Conservation (phyloP, 805 yeast species). For the Debaryomyces hansenii region DNA sequence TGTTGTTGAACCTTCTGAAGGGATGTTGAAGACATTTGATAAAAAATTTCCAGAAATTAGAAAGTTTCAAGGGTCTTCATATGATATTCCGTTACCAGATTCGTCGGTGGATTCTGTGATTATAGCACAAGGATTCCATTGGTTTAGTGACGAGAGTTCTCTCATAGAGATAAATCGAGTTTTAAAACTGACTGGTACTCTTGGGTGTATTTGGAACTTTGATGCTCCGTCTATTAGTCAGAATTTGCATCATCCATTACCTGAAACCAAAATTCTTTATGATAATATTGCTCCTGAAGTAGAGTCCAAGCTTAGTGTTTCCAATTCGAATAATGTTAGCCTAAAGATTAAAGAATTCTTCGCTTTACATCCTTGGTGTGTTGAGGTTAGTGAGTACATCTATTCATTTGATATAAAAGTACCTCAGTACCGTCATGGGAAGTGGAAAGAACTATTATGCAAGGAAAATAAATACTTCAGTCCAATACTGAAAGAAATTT, state of each 20-base stretch:
- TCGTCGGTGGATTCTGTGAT: constrained; percentile 48
- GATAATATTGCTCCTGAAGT: neutral
- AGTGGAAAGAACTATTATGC: constrained; percentile 43
- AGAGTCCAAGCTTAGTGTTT: neutral
- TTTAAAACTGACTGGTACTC: constrained; percentile 45
- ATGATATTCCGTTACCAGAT: constrained; percentile 46
- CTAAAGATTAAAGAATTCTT: constrained; percentile 13
- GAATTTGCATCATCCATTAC: constrained; percentile 2
- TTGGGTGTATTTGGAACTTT: constrained; percentile 62
- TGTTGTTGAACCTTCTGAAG: constrained; percentile 57
- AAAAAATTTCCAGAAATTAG: constrained; percentile 46
- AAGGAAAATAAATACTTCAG: constrained; percentile 31
- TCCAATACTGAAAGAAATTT: constrained; percentile 32
- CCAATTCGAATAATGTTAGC: neutral
- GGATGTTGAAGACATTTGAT: constrained; percentile 53
- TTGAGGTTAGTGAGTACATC: constrained; percentile 29
- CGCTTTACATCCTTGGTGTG: constrained; percentile 36
- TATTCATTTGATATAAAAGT: constrained; percentile 42
- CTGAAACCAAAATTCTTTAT: constrained; percentile 2
- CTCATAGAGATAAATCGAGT: constrained; percentile 52
- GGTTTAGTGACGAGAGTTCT: constrained; percentile 57
- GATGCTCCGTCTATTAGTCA: constrained; percentile 30
- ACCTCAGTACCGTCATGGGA: constrained; percentile 55
- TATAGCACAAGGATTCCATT: constrained; percentile 64
- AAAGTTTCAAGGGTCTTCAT: constrained; percentile 41